These are phyloP conservation scores for Fraxinus floribunda DNA, from an alignment of 305 asterid genomes.

Conservation along the genomic window DNA sequence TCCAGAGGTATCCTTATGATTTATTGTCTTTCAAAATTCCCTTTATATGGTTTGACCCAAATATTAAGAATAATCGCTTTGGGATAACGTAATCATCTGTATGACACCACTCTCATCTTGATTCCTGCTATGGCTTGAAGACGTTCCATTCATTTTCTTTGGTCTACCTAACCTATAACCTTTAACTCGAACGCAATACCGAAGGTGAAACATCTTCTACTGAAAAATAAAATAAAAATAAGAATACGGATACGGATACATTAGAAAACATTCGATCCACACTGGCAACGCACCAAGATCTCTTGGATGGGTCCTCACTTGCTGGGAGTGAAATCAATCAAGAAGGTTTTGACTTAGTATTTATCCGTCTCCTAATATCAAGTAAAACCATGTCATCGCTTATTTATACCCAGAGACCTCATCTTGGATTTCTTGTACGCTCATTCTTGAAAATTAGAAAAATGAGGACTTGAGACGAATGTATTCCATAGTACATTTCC, in stretches of 20 bases:
- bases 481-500: neutral
- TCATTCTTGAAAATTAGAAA: neutral
- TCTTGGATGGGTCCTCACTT: too few species aligned
- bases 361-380: neutral
- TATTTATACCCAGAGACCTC: neutral
- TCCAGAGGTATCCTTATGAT: constrained; percentile 71
- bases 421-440: neutral
- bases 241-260: too few species aligned
- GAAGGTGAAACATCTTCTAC: too few species aligned
- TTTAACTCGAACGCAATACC: neutral
- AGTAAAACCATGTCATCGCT: neutral
- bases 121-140: neutral
- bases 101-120: neutral
- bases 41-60: neutral
- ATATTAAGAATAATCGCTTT: neutral
- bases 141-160: neutral
- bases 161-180: neutral
- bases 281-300: too few species aligned
- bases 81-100: neutral
- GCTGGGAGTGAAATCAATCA: too few species aligned
- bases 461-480: neutral
- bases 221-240: too few species aligned
- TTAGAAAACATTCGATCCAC: too few species aligned
- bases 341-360: neutral
- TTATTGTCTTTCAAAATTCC: neutral